Evolutionary conservation across 305 asterid genomes (phyloP), one percentile per base, ranked within the genome.

Genomic region (Rubia tinctorum): DNA sequence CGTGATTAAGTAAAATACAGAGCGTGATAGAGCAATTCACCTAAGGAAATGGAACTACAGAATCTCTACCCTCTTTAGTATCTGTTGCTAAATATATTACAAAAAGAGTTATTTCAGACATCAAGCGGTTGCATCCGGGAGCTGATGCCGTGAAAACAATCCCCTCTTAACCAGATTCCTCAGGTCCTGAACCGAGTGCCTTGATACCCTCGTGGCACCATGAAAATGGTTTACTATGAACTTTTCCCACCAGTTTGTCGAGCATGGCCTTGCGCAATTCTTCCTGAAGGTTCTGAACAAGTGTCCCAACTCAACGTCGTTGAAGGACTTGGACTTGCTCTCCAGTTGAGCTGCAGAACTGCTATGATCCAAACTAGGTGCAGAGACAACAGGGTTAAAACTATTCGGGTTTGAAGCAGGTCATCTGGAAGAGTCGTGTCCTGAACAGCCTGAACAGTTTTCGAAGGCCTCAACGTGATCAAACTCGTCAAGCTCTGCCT

Each of bases 161-260:
- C 67, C 62, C 55, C 39, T 73, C 23, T 70, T 72, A 3, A 89
- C 44, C 61, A 86, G 77, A 27, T 30, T 72, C 76, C 74, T 51
- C 11, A 89, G 81, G 22, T 87, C 87, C 72, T 80, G 70, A 39
- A 66, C 78, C n/a, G 92, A 74, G 76, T 87, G 77, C 82, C 40
- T 76, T 76, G 37, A 72, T 67, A 43, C 72, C 49, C 59, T 68
- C 22, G n/a, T 71, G 42, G 56, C 77, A 10, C 66, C 45, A 20
- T 82, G 79, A 22, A 84, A 53, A 65, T 79, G 30, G 39, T 51
- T 76, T 27, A 27, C 30, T 34, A 42, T 63, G 71, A 88, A 80
- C 69, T 68, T 73, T 0, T 66, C 84, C 34, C 34, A 30, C 34
- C 34, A 30, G 34, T 30, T 3, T 30, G 34, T 30, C 34, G 34